Evolutionary conservation across 345 rosid species (phyloP).

Genomic region (Cardiospermum halicacabum): DNA sequence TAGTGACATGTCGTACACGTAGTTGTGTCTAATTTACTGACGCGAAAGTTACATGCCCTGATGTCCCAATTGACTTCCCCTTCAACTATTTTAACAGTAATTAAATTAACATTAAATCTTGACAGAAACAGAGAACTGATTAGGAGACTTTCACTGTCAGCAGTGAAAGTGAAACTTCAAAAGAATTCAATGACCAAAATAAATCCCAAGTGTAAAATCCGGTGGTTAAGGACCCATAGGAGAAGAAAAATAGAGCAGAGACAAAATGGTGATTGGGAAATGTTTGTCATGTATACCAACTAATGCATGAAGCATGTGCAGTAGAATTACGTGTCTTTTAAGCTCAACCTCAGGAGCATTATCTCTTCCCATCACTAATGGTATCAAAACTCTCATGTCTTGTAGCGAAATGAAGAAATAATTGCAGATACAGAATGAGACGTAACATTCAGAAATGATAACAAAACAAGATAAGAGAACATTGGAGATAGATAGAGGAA

Average conservation of each 20-base stretch:
- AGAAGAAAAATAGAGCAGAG: not conserved
- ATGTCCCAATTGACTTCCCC: not conserved
- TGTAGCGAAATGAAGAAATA: not conserved
- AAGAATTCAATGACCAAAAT: not conserved
- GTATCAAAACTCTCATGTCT: not conserved
- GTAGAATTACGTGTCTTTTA: conserved; percentile 10
- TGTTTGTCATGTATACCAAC: not conserved
- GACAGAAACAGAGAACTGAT: not conserved
- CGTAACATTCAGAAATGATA: not conserved
- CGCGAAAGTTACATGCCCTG: not conserved
- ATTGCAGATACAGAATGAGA: not conserved
- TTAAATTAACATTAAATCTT: not conserved
- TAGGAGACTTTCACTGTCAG: not conserved
- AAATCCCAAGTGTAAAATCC: not conserved
- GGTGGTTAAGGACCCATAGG: conserved; percentile 9
- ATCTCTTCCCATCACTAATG: conserved; percentile 14
- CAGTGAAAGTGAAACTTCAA: not conserved
- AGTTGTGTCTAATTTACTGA: not conserved
- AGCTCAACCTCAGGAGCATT: conserved; percentile 30
- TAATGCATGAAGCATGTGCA: not conserved
- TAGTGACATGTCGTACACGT: not conserved
- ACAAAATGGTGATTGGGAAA: conserved; percentile 5
- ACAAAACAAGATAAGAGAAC: too few species aligned
- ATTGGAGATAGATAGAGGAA: not conserved
- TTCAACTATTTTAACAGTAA: not conserved